Conservation (phyloP, 352 stramenopile genomes). For the Peronospora tabacina region DNA sequence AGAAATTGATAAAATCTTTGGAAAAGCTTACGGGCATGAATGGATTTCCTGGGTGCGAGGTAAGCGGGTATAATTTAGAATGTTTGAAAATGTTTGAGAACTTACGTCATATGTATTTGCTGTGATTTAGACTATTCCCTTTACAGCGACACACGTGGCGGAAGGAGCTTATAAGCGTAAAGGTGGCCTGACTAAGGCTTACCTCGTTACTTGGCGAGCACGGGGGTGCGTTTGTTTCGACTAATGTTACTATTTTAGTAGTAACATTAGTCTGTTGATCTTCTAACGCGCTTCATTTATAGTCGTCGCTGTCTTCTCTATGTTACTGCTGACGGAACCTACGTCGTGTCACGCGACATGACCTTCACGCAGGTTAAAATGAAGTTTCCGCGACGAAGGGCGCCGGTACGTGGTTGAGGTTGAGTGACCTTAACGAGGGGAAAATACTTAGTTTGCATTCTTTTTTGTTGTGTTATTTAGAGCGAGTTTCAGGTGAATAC, state of each 20-base stretch:
- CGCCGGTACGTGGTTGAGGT: conserved; percentile 31
- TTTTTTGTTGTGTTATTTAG: conserved; percentile 19
- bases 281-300: conserved; percentile 1
- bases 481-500: conserved; percentile 69
- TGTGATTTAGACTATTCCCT: conserved; percentile 56
- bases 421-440: background rate
- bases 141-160: conserved; percentile 78
- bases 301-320: conserved; percentile 78
- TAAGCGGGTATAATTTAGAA: conserved; percentile 14
- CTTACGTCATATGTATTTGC: conserved; percentile 4
- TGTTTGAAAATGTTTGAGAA: background rate
- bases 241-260: background rate
- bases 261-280: too few species aligned
- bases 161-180: conserved; percentile 65
- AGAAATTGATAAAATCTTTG: conserved; percentile 40
- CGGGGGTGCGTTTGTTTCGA: conserved; percentile 48
- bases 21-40: conserved; percentile 63
- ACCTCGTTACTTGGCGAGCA: conserved; percentile 79
- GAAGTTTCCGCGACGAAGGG: conserved; percentile 77
- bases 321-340: conserved; percentile 55
- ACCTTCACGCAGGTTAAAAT: conserved; percentile 84
- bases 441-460: conserved; percentile 1
- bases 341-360: conserved; percentile 75
- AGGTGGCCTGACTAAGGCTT: conserved; percentile 68
- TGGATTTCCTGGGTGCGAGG: conserved; percentile 80